A percentile compares a stretch with the other conserved stretches of the same genome.
These are phyloP conservation scores for Trametes cubensis DNA, from an alignment of 768 basidiomycete species.

Conservation along the genomic window DNA sequence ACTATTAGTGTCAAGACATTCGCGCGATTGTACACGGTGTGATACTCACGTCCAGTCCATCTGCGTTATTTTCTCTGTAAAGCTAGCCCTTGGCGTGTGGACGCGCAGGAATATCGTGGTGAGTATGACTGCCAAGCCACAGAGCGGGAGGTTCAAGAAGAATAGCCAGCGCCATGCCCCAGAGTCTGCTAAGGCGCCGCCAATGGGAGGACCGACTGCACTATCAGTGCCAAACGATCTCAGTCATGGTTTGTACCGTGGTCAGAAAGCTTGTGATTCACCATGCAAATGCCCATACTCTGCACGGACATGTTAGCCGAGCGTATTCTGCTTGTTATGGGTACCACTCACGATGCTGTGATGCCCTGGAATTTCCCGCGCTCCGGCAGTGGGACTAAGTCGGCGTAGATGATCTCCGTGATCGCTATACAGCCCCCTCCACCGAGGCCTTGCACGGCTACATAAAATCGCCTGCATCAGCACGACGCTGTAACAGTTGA, in stretches of 20 bases:
- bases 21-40: constrained; percentile 25
- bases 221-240: constrained; percentile 5
- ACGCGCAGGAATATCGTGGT: constrained; percentile 12
- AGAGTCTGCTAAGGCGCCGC: constrained; percentile 27
- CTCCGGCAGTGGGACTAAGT: constrained; percentile 32
- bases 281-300: constrained; percentile 10
- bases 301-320: background rate
- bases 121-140: constrained; percentile 11
- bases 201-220: constrained; percentile 34
- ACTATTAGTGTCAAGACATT: too few species aligned
- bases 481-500: background rate
- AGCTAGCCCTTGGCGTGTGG: constrained; percentile 30
- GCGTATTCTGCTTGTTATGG: background rate
- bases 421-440: constrained; percentile 26
- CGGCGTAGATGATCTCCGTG: constrained; percentile 29
- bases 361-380: constrained; percentile 36
- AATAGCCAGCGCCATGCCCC: constrained; percentile 15
- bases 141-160: constrained; percentile 22
- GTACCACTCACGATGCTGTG: constrained; percentile 5
- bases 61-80: constrained; percentile 32
- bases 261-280: background rate
- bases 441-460: constrained; percentile 32
- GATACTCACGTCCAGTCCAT: constrained; percentile 42
- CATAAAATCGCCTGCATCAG: background rate
- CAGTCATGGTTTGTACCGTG: background rate